A percentile compares a stretch with the other conserved stretches of the same genome.
Evolutionary conservation across 116 monocot genomes (phyloP).

Genomic region (Posidonia oceanica): DNA sequence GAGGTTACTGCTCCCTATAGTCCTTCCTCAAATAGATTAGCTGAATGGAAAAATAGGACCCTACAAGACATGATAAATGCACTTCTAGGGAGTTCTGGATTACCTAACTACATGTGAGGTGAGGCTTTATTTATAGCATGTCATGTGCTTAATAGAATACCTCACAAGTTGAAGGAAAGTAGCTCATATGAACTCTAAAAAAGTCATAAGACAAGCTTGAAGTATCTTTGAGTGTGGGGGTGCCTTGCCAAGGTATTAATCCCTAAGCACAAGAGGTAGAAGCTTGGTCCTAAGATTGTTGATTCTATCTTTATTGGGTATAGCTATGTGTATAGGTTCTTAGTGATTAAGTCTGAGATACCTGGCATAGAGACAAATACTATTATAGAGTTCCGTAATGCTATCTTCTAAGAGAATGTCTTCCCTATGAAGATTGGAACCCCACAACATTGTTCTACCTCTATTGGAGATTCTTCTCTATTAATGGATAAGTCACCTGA

Average conservation of each 20-base stretch:
- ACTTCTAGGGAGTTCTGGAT: background rate
- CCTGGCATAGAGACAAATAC: background rate
- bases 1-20: background rate
- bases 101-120: slow-evolving; percentile 3
- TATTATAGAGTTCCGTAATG: background rate
- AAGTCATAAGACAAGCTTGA: background rate
- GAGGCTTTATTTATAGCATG: background rate
- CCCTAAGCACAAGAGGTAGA: slow-evolving; percentile 2
- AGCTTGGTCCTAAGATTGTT: slow-evolving; percentile 2
- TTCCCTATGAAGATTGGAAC: background rate
- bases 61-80: background rate
- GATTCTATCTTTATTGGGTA: slow-evolving; percentile 1
- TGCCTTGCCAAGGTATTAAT: background rate
- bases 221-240: background rate
- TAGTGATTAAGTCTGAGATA: background rate
- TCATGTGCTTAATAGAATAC: background rate
- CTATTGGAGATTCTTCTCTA: no score
- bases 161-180: background rate
- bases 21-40: background rate
- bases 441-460: background rate
- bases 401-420: background rate
- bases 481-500: no score
- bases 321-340: background rate
- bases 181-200: background rate
- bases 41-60: background rate